These are phyloP conservation scores for Salix arbutifolia DNA, from an alignment of 345 rosid species.

Conservation along the genomic window DNA sequence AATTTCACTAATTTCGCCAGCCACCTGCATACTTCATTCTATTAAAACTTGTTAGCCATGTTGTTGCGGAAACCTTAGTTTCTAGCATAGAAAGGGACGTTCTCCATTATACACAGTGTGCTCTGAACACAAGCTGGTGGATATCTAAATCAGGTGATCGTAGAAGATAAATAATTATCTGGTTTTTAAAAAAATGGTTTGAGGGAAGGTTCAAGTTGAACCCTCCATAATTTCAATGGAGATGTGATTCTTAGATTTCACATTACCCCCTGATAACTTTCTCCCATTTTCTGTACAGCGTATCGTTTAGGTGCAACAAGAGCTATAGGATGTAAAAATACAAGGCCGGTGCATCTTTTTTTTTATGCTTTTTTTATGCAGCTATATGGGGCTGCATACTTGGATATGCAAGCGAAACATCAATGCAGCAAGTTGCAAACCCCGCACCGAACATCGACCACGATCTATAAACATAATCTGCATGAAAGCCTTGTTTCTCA, in stretches of 20 bases:
- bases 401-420: background rate
- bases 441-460: constrained; percentile 50
- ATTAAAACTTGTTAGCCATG: background rate
- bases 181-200: background rate
- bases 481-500: constrained; percentile 43
- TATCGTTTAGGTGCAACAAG: background rate
- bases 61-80: too few relatives aligned
- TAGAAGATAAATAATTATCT: background rate
- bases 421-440: constrained; percentile 4
- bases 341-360: background rate
- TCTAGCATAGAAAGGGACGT: too few relatives aligned
- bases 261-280: background rate
- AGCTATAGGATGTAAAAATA: background rate
- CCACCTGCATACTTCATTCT: background rate
- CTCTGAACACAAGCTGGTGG: background rate
- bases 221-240: background rate
- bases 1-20: background rate
- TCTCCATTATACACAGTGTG: background rate
- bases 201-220: background rate
- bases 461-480: constrained; percentile 15
- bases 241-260: background rate
- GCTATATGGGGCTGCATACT: background rate
- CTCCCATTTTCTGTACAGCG: background rate
- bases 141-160: background rate
- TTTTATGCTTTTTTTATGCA: too few relatives aligned